Conservation (phyloP, 805 yeast genomes). For the Metschnikowia picachoensis region DNA sequence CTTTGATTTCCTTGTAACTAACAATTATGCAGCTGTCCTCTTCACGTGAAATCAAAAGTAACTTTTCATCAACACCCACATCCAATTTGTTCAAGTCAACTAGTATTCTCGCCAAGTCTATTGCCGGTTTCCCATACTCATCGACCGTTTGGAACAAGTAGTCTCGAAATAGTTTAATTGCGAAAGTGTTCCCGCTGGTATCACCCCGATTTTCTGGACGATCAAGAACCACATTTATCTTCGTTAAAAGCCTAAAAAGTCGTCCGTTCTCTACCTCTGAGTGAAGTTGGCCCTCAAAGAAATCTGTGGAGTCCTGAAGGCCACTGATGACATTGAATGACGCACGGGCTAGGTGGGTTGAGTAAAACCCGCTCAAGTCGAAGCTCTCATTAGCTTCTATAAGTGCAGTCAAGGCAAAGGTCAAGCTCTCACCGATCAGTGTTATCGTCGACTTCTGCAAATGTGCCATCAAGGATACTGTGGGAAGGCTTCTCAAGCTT, state of each 20-base stretch:
- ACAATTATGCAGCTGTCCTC: constrained; percentile 82
- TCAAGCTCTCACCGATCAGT: constrained; percentile 42
- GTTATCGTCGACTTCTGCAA: constrained; percentile 16
- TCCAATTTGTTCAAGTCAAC: constrained; percentile 82
- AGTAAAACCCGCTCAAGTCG: constrained; percentile 23
- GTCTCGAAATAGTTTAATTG: constrained; percentile 66
- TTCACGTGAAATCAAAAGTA: constrained; percentile 77
- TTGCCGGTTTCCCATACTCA: constrained; percentile 68
- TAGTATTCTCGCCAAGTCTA: constrained; percentile 81
- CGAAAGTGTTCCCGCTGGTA: constrained; percentile 69
- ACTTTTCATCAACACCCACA: constrained; percentile 82
- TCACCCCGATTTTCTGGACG: constrained; percentile 56
- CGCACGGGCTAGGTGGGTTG: constrained; percentile 26
- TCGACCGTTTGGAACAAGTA: constrained; percentile 82
- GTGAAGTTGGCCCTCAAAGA: constrained; percentile 55
- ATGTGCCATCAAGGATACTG: constrained; percentile 11
- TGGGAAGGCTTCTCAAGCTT: constrained; percentile 17
- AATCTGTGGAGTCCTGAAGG: constrained; percentile 51
- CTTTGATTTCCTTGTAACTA: constrained; percentile 78
- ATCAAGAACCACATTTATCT: constrained; percentile 73
- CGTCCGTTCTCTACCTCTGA: constrained; percentile 87
- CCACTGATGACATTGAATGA: constrained; percentile 47
- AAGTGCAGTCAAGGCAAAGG: constrained; percentile 27
- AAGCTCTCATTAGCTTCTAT: constrained; percentile 17
- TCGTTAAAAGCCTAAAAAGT: constrained; percentile 74